A percentile compares a stretch with the other conserved stretches of the same genome.
Conservation (phyloP, 257 asterid species). For the Solanum acaule region DNA sequence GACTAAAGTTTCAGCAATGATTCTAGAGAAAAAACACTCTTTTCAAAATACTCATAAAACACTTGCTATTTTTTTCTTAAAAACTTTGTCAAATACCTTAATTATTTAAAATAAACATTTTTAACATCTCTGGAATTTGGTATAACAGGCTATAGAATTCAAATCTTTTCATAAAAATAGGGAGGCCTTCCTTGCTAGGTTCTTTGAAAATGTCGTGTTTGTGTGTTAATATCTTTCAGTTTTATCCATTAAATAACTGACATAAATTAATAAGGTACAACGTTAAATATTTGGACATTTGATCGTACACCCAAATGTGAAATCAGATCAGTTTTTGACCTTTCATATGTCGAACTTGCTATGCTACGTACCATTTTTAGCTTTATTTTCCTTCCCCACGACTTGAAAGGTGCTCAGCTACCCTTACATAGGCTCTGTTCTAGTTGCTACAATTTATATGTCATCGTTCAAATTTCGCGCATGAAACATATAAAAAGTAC, state of each 20-base stretch:
- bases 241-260: too few relatives aligned
- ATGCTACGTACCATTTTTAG: too few relatives aligned
- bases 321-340: neutral
- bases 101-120: neutral
- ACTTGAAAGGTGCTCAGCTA: neutral
- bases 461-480: neutral
- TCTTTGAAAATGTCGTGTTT: neutral
- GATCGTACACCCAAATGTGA: neutral
- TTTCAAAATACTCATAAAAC: too few relatives aligned
- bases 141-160: neutral
- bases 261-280: neutral
- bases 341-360: neutral
- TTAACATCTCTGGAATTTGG: neutral
- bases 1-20: neutral
- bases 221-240: neutral
- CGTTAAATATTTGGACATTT: neutral
- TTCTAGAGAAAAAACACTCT: neutral
- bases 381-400: too few relatives aligned
- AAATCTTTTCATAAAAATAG: neutral
- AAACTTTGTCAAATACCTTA: neutral
- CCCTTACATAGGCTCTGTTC: neutral
- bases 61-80: too few relatives aligned
- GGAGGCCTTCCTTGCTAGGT: neutral
- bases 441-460: neutral
- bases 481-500: too few relatives aligned